Percentiles rank a stretch among this genome's conserved stretches.
These are phyloP conservation scores for Kwoniella shandongensis DNA, from an alignment of 768 basidiomycete genomes.

Conservation along the genomic window DNA sequence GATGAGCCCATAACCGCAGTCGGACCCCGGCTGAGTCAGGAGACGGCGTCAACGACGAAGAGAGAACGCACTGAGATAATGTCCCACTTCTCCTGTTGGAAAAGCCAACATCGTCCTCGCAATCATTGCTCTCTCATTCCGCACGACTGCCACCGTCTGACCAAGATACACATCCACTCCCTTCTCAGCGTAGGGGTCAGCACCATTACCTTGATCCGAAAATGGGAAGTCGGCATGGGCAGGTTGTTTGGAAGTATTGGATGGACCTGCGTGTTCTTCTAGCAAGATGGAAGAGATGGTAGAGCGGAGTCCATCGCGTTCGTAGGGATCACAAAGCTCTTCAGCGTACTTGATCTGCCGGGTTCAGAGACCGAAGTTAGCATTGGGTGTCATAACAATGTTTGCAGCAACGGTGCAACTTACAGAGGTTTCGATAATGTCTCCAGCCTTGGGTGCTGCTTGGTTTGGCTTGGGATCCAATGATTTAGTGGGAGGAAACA, in stretches of 20 bases:
- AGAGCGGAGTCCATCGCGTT: conserved; percentile 17
- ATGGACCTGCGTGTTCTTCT: conserved; percentile 10
- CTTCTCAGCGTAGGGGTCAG: not conserved
- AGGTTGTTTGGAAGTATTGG: conserved; percentile 15
- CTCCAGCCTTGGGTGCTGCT: not conserved
- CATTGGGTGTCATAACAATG: not conserved
- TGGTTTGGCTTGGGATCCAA: not conserved
- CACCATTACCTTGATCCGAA: not conserved
- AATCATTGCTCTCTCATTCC: conserved; percentile 19
- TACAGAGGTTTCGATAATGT: conserved; percentile 12
- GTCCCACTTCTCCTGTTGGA: conserved; percentile 25
- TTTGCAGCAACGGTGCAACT: conserved; percentile 6
- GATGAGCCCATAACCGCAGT: too few species aligned
- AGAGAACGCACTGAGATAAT: conserved; percentile 23
- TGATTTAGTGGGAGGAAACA: conserved; percentile 21
- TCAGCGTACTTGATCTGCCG: conserved; percentile 18
- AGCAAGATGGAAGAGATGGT: conserved; percentile 13
- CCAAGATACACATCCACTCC: conserved; percentile 21
- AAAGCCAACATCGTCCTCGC: conserved; percentile 18
- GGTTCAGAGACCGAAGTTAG: too few species aligned
- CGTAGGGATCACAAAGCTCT: conserved; percentile 17
- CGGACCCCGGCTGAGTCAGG: too few species aligned
- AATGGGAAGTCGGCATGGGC: not conserved
- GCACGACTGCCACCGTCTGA: conserved; percentile 11
- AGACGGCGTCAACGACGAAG: too few species aligned